These are phyloP conservation scores for Colletotrichum aenigma DNA, from an alignment of 2,329 filamentous ascomycete genomes.

Conservation along the genomic window DNA sequence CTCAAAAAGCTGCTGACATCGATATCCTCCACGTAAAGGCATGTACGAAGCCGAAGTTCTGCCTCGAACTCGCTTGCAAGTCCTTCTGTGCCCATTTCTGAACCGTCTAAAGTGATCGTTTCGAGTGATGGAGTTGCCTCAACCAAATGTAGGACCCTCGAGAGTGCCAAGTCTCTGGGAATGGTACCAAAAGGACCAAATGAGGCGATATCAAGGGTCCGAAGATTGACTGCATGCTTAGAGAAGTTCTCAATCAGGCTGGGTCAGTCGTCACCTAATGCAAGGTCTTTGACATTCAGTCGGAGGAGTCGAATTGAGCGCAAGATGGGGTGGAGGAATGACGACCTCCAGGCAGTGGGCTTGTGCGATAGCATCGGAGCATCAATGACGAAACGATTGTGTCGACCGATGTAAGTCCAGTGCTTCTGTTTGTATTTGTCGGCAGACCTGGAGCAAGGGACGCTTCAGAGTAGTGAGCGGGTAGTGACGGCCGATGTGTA, in stretches of 20 bases:
- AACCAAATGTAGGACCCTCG: background rate
- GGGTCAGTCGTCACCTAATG: background rate
- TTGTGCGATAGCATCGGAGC: background rate
- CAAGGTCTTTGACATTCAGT: background rate
- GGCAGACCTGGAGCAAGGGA: background rate
- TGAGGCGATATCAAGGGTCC: background rate
- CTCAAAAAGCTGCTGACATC: background rate
- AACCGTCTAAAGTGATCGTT: background rate
- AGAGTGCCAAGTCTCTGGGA: background rate
- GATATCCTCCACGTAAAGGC: background rate
- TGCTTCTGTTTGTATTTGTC: background rate
- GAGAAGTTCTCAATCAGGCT: background rate
- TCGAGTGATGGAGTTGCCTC: background rate
- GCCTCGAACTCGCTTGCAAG: fast-evolving
- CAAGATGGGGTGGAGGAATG: background rate
- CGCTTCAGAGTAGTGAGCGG: background rate
- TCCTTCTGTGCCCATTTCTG: background rate
- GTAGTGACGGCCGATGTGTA: background rate
- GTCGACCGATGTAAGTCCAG: background rate
- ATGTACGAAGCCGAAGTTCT: background rate
- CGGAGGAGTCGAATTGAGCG: background rate
- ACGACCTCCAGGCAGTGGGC: background rate
- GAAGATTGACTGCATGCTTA: background rate
- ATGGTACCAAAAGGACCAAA: background rate
- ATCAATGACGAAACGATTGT: background rate